Conservation (phyloP, 768 basidiomycete genomes). For the Tylopilus subfusipes region DNA sequence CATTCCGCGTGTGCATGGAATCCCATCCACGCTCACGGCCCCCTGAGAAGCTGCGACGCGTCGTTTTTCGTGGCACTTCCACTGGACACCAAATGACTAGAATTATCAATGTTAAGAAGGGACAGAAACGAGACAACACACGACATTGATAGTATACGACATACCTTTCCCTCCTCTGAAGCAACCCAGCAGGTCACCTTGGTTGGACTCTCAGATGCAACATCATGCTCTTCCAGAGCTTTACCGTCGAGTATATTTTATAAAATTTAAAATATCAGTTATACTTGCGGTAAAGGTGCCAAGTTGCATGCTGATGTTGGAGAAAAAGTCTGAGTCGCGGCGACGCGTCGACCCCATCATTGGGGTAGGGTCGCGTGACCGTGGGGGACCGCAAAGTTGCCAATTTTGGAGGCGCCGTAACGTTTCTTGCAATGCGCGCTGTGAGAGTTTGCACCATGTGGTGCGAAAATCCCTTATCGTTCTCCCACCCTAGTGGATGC, state of each 20-base stretch:
- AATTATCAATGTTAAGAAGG: not conserved
- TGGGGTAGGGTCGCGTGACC: no score
- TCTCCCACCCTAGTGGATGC: no score
- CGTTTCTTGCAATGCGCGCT: no score
- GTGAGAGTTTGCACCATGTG: no score
- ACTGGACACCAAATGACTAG: slow-evolving; percentile 6
- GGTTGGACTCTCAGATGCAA: slow-evolving; percentile 5
- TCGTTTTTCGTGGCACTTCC: slow-evolving; percentile 3
- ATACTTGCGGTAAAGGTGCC: slow-evolving; percentile 11
- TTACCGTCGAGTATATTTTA: slow-evolving; percentile 15
- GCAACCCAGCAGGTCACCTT: slow-evolving; percentile 22
- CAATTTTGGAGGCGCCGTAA: no score
- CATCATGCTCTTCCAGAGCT: slow-evolving; percentile 12
- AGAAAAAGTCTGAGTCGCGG: no score
- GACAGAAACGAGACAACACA: not conserved
- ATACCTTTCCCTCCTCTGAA: slow-evolving; percentile 22
- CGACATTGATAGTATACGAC: not conserved
- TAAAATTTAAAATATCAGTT: no score
- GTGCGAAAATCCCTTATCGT: no score
- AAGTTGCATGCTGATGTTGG: not conserved
- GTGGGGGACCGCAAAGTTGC: no score
- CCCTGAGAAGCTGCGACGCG: not conserved
- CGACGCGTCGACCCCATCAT: no score
- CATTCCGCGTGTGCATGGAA: fast-evolving
- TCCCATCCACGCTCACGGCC: slow-evolving; percentile 12